These are phyloP conservation scores for Acer campestre DNA, from an alignment of 345 rosid genomes.

Conservation along the genomic window DNA sequence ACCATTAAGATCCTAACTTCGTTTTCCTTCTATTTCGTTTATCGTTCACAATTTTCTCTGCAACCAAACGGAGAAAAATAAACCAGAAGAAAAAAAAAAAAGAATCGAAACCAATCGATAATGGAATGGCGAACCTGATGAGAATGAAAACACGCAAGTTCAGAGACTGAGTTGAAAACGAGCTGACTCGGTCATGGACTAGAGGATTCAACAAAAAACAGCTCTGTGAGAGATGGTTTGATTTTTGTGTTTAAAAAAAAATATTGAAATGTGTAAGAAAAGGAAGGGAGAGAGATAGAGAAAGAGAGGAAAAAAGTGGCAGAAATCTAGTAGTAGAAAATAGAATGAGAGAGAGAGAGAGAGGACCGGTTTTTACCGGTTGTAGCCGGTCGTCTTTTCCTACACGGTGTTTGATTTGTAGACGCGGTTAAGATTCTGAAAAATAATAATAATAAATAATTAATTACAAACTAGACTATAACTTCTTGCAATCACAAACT, in stretches of 20 bases:
- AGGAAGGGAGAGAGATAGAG: not conserved
- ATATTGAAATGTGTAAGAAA: not conserved
- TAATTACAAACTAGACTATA: too few species aligned
- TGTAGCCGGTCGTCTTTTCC: not conserved
- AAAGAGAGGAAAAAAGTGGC: not conserved
- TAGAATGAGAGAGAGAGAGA: too few species aligned
- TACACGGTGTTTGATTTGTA: not conserved
- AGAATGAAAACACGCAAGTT: not conserved
- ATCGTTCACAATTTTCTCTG: not conserved
- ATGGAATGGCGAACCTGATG: not conserved
- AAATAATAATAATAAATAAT: not conserved
- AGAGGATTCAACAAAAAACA: not conserved
- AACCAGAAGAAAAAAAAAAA: not conserved
- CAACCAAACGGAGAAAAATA: not conserved
- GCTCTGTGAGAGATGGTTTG: not conserved
- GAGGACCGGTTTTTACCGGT: conserved; percentile 2
- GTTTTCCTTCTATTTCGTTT: not conserved
- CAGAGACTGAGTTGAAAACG: conserved; percentile 7
- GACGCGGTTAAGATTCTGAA: conserved; percentile 1
- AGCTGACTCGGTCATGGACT: conserved; percentile 11
- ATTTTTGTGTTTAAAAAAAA: not conserved
- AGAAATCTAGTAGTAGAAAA: not conserved
- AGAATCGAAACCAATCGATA: not conserved
- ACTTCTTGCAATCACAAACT: too few species aligned
- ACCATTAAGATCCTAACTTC: not conserved